Evolutionary conservation across 139 green algal species (phyloP), one percentile per base, ranked within the genome.

Genomic region (Penium margaritaceum): DNA sequence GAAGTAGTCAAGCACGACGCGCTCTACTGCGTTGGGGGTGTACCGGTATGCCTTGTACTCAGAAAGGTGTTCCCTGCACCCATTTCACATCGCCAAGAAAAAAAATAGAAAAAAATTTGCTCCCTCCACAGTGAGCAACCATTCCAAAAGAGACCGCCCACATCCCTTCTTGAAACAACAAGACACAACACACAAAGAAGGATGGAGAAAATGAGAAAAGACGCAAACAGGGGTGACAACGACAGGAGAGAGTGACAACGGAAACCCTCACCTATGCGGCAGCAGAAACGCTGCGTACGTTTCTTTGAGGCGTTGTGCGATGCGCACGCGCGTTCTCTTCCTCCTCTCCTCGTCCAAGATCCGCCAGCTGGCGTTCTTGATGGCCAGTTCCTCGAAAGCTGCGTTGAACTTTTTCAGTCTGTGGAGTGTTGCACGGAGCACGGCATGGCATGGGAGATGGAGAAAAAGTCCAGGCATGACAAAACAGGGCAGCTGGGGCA

Each of bases 11-110:
- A 71, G 35, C 33, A 71, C 35, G 2, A 71, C 63, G 32, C 63
- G 63, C 35, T 71, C 63, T 51, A 71, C 58, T 32, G 29, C 27
- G 32, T 71, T 41, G 21, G 63, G 63, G 12, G 63, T 60, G 15
- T 71, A 71, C 15, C 63, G 63, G 47, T 71, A 71, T 17, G 63
- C 36, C 39, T 54, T 51, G 63, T 60, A 62, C 32, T 71, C 63
- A 51, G 15, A 51, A 17, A 71, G 63, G 17, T 71, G 32, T 29
- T 71, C 63, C 35, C 63, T 71, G 55, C 9, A 6, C 24, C 9
- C 55, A 35, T 51, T 12, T 21, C 9, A 51, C 41, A 51, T 9
- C 12, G 41, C 41, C 12, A 51, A 9, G 12, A 12, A 51, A 51
- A 51, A 51, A 12, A 21, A 51, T 12, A 51, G 41, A 9, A 51